These are phyloP conservation scores for Passiflora organensis DNA, from an alignment of 345 rosid genomes.

Conservation along the genomic window DNA sequence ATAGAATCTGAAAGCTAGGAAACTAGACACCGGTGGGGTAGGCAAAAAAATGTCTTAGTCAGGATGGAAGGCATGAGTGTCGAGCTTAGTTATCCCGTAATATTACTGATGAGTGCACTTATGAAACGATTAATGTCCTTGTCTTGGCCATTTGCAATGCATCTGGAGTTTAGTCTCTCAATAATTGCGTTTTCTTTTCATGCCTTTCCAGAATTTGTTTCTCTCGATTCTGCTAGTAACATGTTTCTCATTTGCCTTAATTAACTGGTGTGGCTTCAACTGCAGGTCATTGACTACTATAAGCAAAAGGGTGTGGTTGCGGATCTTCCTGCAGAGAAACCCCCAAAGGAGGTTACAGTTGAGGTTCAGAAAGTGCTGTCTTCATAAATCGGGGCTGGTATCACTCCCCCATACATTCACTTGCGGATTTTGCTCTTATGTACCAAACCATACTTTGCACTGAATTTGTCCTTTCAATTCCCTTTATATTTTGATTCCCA, in stretches of 20 bases:
- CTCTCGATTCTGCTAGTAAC: too few relatives aligned
- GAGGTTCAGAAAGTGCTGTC: conserved; percentile 77
- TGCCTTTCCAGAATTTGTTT: too few relatives aligned
- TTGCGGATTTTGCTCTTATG: conserved; percentile 10
- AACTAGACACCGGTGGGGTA: too few relatives aligned
- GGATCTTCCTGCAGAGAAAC: conserved; percentile 76
- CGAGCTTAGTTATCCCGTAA: too few relatives aligned
- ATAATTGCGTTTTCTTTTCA: too few relatives aligned
- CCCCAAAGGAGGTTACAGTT: conserved; percentile 61
- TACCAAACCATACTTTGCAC: conserved; percentile 1
- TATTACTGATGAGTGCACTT: too few relatives aligned
- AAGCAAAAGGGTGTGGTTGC: conserved; percentile 61
- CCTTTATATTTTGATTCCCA: conserved; percentile 1
- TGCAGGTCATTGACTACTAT: conserved; percentile 79
- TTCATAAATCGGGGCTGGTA: conserved; percentile 2
- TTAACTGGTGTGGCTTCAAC: conserved; percentile 2
- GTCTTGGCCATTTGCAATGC: too few relatives aligned
- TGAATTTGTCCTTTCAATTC: not conserved
- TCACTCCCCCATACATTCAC: not conserved
- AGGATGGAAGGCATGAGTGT: too few relatives aligned
- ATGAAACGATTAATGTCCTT: too few relatives aligned
- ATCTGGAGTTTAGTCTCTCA: too few relatives aligned
- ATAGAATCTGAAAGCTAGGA: not conserved
- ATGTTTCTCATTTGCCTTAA: not conserved
- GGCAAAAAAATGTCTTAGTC: too few relatives aligned